Base-by-base conservation (phyloP, 768 basidiomycete genomes). In the Naganishia friedmannii region DNA sequence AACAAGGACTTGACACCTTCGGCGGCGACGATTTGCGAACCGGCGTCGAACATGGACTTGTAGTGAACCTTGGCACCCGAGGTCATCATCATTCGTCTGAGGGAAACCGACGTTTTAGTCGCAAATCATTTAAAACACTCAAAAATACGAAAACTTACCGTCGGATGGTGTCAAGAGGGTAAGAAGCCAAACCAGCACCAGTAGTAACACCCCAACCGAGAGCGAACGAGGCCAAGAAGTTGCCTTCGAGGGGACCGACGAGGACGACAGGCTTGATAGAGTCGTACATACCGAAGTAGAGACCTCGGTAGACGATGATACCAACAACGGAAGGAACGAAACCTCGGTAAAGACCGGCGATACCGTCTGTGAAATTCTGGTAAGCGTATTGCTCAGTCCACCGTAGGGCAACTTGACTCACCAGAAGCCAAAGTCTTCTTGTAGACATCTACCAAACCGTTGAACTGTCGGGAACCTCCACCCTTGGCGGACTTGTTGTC, bases 171-270 rank as follows among this genome's bases (percentile, higher is more conserved):
- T 74, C 80, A 15, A 76, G 78, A 26, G 77, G 77, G 76, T 83
- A 78, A 19, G 96, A 97, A 82, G 94, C 94, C 84, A 98, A 90
- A 88, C 95, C 95, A 83, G 95, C 93, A 89, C 92, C 93, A 79
- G 92, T 93, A 78, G 96, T 99, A 81, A 98, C 95, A 88, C 90
- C 92, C 95, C 95, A 97, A 78, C 95, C 94, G 79, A 97, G 92
- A 78, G 85, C 80, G 88, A 98, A 99, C 65, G 96, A 98, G 73
- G 93, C 96, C 67, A 95, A 82, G 91, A 96, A 96, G 67, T 91
- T 93, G 72, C 96, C 95, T 83, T 98, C 85, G 74, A 99, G 89
- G 77, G 90, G 84, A 83, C 95, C 96, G 69, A 93, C 90, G 74
- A 99, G 92, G 78, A 99, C 90, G 74, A 98, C 95, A 65, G 96